Conservation (phyloP, 1,139 yeast genomes). For the Yamadazyma spencermartinsiae region DNA sequence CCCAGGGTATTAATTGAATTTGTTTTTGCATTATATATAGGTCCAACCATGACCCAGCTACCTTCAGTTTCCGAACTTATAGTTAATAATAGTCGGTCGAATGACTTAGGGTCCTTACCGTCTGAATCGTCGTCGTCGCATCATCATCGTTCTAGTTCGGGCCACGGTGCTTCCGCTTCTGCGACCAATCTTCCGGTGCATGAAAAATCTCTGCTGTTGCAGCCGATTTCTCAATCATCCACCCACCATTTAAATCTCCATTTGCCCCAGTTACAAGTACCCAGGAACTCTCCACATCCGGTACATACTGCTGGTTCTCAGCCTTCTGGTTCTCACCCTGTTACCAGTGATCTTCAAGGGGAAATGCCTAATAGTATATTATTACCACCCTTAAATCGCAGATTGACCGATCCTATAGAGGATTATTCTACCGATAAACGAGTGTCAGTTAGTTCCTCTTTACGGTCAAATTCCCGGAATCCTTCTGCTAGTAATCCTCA, state of each 20-base stretch:
- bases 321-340: not conserved
- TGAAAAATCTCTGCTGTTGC: too few species aligned
- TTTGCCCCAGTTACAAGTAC: too few species aligned
- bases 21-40: not conserved
- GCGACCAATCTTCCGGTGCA: too few species aligned
- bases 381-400: conserved; percentile 6
- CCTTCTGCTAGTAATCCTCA: conserved; percentile 7
- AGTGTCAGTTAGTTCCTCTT: conserved; percentile 16
- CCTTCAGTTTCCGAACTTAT: conserved; percentile 23
- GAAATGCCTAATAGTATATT: not conserved
- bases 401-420: conserved; percentile 5
- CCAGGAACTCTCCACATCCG: too few species aligned
- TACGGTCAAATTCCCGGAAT: conserved; percentile 10
- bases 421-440: conserved; percentile 15
- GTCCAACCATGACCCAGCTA: conserved; percentile 19
- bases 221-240: too few species aligned
- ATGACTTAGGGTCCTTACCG: not conserved
- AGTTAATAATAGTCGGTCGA: conserved; percentile 6
- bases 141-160: not conserved
- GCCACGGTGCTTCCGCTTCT: not conserved
- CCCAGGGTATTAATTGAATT: conserved; percentile 1
- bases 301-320: not conserved
- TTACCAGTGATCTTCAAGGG: not conserved
- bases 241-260: too few species aligned
- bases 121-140: not conserved